Base-by-base conservation (phyloP, 208 protist species). In the Leishmania braziliensis region DNA sequence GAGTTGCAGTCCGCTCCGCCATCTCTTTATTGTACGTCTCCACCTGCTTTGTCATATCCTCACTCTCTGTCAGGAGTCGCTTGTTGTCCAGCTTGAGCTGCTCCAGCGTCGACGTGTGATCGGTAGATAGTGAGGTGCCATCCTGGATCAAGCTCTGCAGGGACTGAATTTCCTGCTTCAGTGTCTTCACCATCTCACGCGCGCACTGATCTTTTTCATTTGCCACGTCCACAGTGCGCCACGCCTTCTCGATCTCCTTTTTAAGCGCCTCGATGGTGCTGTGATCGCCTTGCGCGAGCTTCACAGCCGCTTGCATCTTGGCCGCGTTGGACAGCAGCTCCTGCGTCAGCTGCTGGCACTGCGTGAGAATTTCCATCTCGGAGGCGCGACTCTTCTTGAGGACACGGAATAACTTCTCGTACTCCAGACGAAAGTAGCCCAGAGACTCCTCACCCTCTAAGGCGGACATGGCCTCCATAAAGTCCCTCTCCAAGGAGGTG, bases 191-290 rank as follows among this genome's bases (percentile, higher is more conserved):
- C 46, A 98, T 99, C 77, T 99, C 96, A 58, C 97, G 98, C 14
- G 98, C 97, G 16, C 96, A 90, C 51, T 89, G 90, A 88, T 99
- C 99, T 86, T 99, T 99, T 80, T 99, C 97, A 80, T 99, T 98
- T 2, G 98, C 96, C 58, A 95, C 91, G 81, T 99, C 98, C 5
- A 99, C 98, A 85, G 99, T 98, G 60, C 98, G 96, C 98, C 98
- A 99, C 18, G 98, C 98, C 86, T 99, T 98, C 58, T 99, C 98
- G 56, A 99, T 97, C 88, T 99, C 97, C 84, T 98, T 98, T 79
- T 99, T 99, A 10, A 99, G 95, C 0, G 94, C 91, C 50, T 98
- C 95, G 66, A 99, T 99, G 8, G 98, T 99, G 78, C 97, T 98
- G 88, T 99, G 96, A 70, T 99, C 99, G 77, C 99, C 97, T 79